Evolutionary conservation across 768 basidiomycete species (phyloP), one percentile per base, ranked within the genome.

Genomic region (Termitomyces sp.): DNA sequence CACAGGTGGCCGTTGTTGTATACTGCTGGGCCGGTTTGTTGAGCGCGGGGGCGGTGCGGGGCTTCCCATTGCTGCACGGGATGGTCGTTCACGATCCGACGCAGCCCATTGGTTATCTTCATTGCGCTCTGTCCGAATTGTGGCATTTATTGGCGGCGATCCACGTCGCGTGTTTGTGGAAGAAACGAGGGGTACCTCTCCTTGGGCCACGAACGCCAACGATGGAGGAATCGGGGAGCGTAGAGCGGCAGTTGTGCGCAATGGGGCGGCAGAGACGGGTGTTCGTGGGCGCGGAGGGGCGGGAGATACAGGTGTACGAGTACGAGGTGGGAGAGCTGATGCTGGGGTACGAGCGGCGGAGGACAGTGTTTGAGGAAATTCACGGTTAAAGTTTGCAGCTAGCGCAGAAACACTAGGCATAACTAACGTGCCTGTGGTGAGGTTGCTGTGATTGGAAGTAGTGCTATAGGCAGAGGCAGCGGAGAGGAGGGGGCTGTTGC

Each of bases 11-110:
- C 80, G 75, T 22, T 80, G 77, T 59, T 73, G 75, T 14, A 74
- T 66, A 65, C 85, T 88, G 13, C 81, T 79, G 2, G 89, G 88
- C 10, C 88, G 75, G 68, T 87, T 83, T 22, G 74, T 74, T 55
- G 88, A 89, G 50, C 88, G 78, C 18, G 88, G 87, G 3, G 85
- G 81, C 0, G 80, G 84, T 1, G 79, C 81, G n/a, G 80, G 80
- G 63, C 78, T 77, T 16, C 67, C 70, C 50, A 70, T 65, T 32
- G 67, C 59, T 7, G 70, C 65, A 51, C 75, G 65, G 24, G 70
- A 68, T 1, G 72, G 69, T 42, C 72, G 50, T 13, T 70, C 63
- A 60, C 68, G 52, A 27, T 46, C 65, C 8, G 42, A 50, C 9
- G 31, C 29, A 31, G 20, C 13, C 58, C 55, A 49, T 24, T 60